Conservation (phyloP, 2,329 filamentous ascomycete genomes). For the Pseudogymnoascus sp. region DNA sequence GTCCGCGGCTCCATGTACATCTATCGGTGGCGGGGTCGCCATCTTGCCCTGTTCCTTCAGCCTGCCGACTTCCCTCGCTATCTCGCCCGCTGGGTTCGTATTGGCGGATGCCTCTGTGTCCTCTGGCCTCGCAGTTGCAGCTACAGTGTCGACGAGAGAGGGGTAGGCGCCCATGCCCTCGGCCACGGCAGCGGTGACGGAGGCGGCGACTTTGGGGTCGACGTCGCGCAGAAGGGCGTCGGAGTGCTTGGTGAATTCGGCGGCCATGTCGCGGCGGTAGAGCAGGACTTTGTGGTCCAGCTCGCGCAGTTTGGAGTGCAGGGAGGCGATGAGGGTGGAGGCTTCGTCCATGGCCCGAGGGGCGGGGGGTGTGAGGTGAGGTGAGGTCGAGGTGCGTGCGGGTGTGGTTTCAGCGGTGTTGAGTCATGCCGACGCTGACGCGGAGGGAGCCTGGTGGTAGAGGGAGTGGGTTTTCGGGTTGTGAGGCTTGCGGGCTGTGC, state of each 20-base stretch:
- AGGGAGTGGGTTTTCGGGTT: neutral
- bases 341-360: conserved; percentile 66
- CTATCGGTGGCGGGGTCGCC: neutral
- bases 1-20: conserved; percentile 28
- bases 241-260: conserved; percentile 49
- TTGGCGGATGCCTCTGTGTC: neutral
- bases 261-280: conserved; percentile 49
- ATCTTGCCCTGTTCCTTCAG: neutral
- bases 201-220: conserved; percentile 38
- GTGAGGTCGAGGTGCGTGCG: conserved; percentile 13
- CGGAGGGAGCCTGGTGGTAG: neutral
- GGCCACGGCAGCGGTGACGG: conserved; percentile 37
- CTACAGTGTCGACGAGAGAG: conserved; percentile 16
- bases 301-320: conserved; percentile 45
- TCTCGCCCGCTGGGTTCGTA: neutral
- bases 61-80: neutral
- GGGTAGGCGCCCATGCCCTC: conserved; percentile 21
- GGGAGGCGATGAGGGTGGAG: conserved; percentile 64
- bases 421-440: neutral
- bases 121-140: neutral
- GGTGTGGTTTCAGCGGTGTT: neutral
- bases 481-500: neutral
- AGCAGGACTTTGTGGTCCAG: conserved; percentile 49
- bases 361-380: neutral
- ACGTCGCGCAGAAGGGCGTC: conserved; percentile 41